Percentiles rank a stretch among this genome's conserved stretches.
These are phyloP conservation scores for Corylus americana DNA, from an alignment of 306 rosid species.

Conservation along the genomic window DNA sequence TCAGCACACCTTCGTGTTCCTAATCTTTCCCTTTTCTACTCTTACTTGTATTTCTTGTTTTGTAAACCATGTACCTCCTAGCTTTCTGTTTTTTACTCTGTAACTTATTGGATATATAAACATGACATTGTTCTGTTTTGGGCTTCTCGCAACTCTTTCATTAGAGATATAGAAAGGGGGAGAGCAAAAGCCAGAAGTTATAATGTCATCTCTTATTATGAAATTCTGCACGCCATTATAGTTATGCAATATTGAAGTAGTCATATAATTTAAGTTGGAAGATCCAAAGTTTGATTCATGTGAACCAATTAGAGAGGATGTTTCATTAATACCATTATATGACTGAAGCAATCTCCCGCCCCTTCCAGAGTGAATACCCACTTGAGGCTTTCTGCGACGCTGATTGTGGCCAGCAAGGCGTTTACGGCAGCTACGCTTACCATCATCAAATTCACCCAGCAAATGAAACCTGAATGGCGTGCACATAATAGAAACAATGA, in stretches of 20 bases:
- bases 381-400: slow-evolving; percentile 86
- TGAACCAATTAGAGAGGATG: slow-evolving; percentile 14
- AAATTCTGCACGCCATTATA: background rate
- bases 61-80: too few relatives aligned
- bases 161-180: slow-evolving; percentile 1
- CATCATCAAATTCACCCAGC: slow-evolving; percentile 90
- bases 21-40: too few relatives aligned
- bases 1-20: too few relatives aligned
- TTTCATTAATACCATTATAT: slow-evolving; percentile 53
- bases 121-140: too few relatives aligned
- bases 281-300: slow-evolving; percentile 22
- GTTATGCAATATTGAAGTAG: background rate
- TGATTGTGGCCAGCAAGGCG: slow-evolving; percentile 95
- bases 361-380: slow-evolving; percentile 51
- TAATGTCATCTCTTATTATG: background rate
- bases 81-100: too few relatives aligned
- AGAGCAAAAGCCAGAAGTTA: slow-evolving; percentile 11
- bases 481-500: slow-evolving; percentile 35
- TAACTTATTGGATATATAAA: too few relatives aligned
- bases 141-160: too few relatives aligned
- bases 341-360: slow-evolving; percentile 64
- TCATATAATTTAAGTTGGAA: background rate
- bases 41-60: too few relatives aligned
- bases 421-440: slow-evolving; percentile 92
- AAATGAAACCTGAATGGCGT: slow-evolving; percentile 70